Evolutionary conservation across 129 eudicot genomes (phyloP).

Genomic region (Flaveria ramosissima): DNA sequence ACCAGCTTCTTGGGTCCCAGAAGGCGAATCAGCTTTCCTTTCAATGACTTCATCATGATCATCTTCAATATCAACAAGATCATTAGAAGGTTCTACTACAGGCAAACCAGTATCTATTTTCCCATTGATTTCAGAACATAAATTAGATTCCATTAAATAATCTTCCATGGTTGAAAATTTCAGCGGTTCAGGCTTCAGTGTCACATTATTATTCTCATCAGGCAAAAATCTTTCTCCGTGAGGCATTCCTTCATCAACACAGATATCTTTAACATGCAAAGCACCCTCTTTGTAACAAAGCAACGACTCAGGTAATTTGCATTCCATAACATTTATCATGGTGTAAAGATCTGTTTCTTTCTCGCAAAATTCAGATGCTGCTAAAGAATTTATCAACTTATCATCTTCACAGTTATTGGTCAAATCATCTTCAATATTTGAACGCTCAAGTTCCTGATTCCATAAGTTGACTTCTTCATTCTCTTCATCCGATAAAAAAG

Average conservation of each 20-base stretch:
- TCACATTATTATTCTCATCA: conserved; percentile 35
- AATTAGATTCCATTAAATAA: conserved; percentile 19
- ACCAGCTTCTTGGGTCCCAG: conserved; percentile 23
- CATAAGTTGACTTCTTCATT: conserved; percentile 36
- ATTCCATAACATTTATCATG: conserved; percentile 58
- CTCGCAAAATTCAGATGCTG: conserved; percentile 30
- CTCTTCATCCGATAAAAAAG: conserved; percentile 40
- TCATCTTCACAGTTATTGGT: conserved; percentile 25
- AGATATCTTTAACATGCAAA: conserved; percentile 66
- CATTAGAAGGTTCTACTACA: conserved; percentile 9
- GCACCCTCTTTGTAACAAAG: conserved; percentile 63
- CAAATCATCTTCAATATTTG: conserved; percentile 36
- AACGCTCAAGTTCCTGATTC: conserved; percentile 38
- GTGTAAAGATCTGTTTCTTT: conserved; percentile 42
- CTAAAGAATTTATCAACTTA: conserved; percentile 26
- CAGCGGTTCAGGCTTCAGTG: conserved; percentile 30
- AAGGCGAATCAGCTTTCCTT: conserved; percentile 25
- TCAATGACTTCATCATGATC: conserved; percentile 17
- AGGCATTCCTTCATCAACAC: conserved; percentile 70
- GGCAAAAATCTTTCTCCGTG: conserved; percentile 43
- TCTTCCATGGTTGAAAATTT: conserved; percentile 38
- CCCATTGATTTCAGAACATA: conserved; percentile 31
- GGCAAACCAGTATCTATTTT: conserved; percentile 28
- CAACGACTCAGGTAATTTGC: conserved; percentile 59
- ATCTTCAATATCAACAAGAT: conserved; percentile 16